phyloP scores from a whole-genome alignment of 1,284 basidiomycete genomes.

The Apiotrichum domesticum region DNA sequence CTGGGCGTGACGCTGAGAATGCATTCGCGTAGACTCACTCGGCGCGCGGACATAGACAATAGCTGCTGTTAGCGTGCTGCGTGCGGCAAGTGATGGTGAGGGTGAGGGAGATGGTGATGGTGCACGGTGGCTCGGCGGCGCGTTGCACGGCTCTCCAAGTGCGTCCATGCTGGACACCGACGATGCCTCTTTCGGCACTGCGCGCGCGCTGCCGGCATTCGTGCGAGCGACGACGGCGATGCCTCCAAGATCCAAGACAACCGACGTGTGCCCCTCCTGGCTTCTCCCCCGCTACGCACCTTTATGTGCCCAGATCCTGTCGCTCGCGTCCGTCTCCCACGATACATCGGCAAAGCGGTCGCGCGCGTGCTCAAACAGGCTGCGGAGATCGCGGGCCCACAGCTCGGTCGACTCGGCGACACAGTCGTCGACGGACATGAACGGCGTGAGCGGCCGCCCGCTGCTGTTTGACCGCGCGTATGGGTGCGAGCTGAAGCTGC shows the following conservation, averaged over 20 bases:
- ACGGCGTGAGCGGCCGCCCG: constrained; percentile 5
- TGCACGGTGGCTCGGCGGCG: too few relatives aligned
- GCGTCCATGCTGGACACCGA: too few relatives aligned
- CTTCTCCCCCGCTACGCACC: constrained; percentile 20
- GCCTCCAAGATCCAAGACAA: too few relatives aligned
- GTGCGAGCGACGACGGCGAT: too few relatives aligned
- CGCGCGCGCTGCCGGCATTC: too few relatives aligned
- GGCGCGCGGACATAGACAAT: constrained; percentile 91
- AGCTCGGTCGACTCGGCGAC: constrained; percentile 33
- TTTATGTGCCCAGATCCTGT: constrained; percentile 45
- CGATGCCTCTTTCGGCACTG: too few relatives aligned
- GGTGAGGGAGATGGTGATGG: too few relatives aligned
- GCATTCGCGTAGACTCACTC: constrained; percentile 15
- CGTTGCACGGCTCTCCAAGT: too few relatives aligned
- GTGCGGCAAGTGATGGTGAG: too few relatives aligned
- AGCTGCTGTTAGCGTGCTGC: constrained; percentile 50
- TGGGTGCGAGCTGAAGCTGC: not conserved
- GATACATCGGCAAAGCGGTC: constrained; percentile 87
- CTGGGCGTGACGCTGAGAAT: not conserved
- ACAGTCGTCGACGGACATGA: constrained; percentile 26
- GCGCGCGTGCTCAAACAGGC: constrained; percentile 69
- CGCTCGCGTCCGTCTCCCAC: constrained; percentile 65
- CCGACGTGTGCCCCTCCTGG: too few relatives aligned
- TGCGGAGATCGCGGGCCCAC: constrained; percentile 74
- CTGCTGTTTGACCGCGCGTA: not conserved